Evolutionary conservation across 2,329 filamentous ascomycete genomes (phyloP).

Genomic region (Microsporum ferrugineum): DNA sequence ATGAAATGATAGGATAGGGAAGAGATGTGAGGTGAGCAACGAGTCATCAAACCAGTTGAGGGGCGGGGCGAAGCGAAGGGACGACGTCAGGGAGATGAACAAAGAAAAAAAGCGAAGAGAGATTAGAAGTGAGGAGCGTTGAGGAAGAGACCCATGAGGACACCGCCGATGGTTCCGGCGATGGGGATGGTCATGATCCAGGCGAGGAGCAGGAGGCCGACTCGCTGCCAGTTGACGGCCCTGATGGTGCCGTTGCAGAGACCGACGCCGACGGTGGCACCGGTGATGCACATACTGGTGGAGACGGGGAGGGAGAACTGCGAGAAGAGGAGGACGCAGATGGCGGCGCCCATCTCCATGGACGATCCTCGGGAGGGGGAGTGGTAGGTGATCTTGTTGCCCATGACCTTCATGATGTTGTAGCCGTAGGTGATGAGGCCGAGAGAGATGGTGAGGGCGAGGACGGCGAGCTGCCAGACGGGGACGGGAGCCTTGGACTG

Average conservation of each 20-base stretch:
- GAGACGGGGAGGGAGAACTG: slow-evolving; percentile 66
- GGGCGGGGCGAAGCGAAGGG: too few species aligned
- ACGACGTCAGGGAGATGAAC: not conserved
- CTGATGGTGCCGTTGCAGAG: slow-evolving; percentile 62
- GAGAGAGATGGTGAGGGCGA: slow-evolving; percentile 51
- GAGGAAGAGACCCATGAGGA: slow-evolving; percentile 43
- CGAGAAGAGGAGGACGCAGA: slow-evolving; percentile 65
- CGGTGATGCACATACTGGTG: slow-evolving; percentile 69
- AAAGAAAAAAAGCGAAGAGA: not conserved
- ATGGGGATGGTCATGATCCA: slow-evolving; percentile 58
- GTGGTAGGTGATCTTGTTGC: slow-evolving; percentile 68
- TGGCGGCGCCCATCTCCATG: slow-evolving; percentile 70
- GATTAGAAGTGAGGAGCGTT: slow-evolving; percentile 49
- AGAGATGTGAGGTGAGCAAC: not conserved
- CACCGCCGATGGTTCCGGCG: slow-evolving; percentile 46
- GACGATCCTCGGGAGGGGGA: slow-evolving; percentile 45
- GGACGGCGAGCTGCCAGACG: slow-evolving; percentile 64
- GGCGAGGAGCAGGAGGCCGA: slow-evolving; percentile 53
- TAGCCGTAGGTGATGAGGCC: slow-evolving; percentile 67
- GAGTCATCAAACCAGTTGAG: not conserved
- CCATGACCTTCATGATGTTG: slow-evolving; percentile 81
- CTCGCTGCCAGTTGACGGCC: slow-evolving; percentile 66
- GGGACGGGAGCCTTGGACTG: slow-evolving; percentile 55
- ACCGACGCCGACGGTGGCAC: slow-evolving; percentile 65
- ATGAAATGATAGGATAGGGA: not conserved